Base-by-base conservation (phyloP, 2,329 filamentous ascomycete species). In the Ascochyta fabae region DNA sequence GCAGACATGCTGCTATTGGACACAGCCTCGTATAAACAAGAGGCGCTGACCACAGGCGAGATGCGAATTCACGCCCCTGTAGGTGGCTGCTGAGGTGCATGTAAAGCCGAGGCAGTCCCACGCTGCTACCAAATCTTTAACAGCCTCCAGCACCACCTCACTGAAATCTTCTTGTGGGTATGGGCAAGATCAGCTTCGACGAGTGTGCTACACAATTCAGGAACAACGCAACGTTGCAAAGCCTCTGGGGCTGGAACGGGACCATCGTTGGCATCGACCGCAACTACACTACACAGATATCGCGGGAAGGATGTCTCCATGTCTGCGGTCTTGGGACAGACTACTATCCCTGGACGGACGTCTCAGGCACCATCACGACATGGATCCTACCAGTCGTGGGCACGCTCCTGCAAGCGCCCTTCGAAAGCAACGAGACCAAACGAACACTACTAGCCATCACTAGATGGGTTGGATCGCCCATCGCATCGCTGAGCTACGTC, bases 301-400 rank as follows among this genome's bases (percentile, higher is more conserved):
- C 68, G 6, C 55, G 52, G 13, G 59, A 62, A 48, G 75, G 75
- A 7, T 78, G 75, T 43, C 12, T 65, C n/a, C 47, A 58, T 3
- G 27, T 78, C 3, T 78, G 76, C 47, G 75, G 76, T 4, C 29
- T 38, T 7, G 73, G 67, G 4, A 56, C 53, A 5, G 63, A 71
- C 38, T 68, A 60, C n/a, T 77, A 77, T 48, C 56, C 62, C 0
- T 77, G 75, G 75, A 48, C 46, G 1, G 63, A 66, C 22, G 62
- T 63, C 0, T 72, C 70, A 1, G 56, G 46, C 8, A 75, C 75
- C 1, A 76, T 78, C 36, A 77, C 74, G 2, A 78, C 75, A 4
- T 78, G 76, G 75, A 68, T 78, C 8, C 49, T 78, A 6, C 76
- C 76, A 0, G 64, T 77, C 6, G 62, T 78, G 0, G 75, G 76